Percentiles rank a stretch among this genome's conserved stretches.
Conservation (phyloP, 257 asterid species). For the Avicennia marina region DNA sequence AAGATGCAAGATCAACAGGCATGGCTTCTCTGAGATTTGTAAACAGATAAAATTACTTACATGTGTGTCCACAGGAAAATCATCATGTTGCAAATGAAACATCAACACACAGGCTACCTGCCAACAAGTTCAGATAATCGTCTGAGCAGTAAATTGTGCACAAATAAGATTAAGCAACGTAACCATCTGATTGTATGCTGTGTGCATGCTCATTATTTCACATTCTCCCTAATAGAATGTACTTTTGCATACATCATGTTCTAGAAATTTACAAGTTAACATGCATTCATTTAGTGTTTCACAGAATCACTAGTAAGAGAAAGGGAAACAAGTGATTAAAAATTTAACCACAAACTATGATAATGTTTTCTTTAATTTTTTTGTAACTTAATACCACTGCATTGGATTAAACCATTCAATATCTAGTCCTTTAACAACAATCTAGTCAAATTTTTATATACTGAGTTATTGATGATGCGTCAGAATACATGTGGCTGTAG, state of each 20-base stretch:
- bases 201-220: background rate
- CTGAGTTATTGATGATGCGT: no score
- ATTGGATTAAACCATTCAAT: no score
- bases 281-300: no score
- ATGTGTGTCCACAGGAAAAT: conserved; percentile 87
- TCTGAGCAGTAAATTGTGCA: conserved; percentile 4
- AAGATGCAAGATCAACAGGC: background rate
- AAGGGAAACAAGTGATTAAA: no score
- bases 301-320: no score
- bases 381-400: no score
- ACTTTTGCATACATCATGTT: background rate
- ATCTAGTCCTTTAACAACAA: no score
- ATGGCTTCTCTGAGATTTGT: background rate
- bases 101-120: conserved; percentile 90
- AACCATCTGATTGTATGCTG: background rate
- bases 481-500: no score
- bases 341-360: no score
- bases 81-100: conserved; percentile 81
- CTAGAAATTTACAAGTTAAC: no score
- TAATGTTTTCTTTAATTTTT: no score
- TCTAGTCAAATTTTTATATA: no score
- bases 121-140: conserved; percentile 23
- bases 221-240: background rate
- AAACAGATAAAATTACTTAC: conserved; percentile 33
- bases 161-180: conserved; percentile 2